Conservation (phyloP, 176 grass and related monocot genomes). For the Hsuehochloa calcarea region DNA sequence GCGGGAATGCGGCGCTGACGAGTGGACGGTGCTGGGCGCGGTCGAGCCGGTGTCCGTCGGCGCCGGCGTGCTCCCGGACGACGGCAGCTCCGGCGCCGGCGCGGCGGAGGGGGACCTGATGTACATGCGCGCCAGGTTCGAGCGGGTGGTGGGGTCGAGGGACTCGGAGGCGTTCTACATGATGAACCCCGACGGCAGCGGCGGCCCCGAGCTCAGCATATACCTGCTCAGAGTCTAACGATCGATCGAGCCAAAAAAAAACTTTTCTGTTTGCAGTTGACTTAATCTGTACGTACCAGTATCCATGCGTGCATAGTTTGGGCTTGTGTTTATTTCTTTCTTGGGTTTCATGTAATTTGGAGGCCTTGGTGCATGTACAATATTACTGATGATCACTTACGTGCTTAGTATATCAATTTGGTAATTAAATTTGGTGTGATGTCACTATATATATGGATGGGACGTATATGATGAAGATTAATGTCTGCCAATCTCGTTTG, state of each 20-base stretch:
- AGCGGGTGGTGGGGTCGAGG: slow-evolving; percentile 78
- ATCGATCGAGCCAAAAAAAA: background rate
- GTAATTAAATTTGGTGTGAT: slow-evolving; percentile 13
- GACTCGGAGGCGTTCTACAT: slow-evolving; percentile 96
- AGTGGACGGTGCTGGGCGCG: slow-evolving; percentile 62
- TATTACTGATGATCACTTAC: too few species aligned
- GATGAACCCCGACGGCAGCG: slow-evolving; percentile 81
- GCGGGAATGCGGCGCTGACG: slow-evolving; percentile 68
- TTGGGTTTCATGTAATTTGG: slow-evolving; percentile 42
- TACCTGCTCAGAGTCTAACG: slow-evolving; percentile 78
- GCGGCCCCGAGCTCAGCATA: slow-evolving; percentile 78
- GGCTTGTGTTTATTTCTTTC: slow-evolving; percentile 21
- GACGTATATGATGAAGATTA: background rate
- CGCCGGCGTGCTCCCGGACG: slow-evolving; percentile 77
- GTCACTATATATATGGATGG: background rate
- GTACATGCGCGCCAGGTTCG: slow-evolving; percentile 91
- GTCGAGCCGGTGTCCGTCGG: slow-evolving; percentile 77
- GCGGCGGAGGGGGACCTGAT: slow-evolving; percentile 65
- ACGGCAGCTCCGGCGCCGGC: background rate
- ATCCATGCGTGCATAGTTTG: background rate
- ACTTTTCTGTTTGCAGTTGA: background rate
- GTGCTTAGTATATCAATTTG: background rate
- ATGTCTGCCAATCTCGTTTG: background rate
- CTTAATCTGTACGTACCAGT: slow-evolving; percentile 6
- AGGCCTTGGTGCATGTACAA: slow-evolving; percentile 4